These are phyloP conservation scores for Acanthamoeba royreba DNA, from an alignment of 208 protist genomes.

Conservation along the genomic window DNA sequence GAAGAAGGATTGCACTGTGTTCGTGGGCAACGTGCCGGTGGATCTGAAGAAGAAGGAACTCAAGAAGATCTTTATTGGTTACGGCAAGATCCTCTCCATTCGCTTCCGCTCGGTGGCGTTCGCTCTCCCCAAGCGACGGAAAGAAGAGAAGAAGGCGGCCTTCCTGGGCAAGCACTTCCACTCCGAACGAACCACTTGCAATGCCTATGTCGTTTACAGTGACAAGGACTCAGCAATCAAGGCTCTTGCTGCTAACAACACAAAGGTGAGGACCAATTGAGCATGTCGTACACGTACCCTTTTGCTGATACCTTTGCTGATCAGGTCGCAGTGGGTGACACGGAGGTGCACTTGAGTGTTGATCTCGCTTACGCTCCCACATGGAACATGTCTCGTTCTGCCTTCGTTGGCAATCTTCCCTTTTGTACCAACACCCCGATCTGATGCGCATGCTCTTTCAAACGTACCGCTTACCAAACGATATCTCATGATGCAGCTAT, in stretches of 20 bases:
- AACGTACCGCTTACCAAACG: background rate
- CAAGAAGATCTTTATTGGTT: background rate
- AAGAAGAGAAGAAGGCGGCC: background rate
- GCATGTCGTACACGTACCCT: background rate
- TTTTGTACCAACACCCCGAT: constrained; percentile 10
- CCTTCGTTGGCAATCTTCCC: constrained; percentile 60
- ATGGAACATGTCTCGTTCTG: constrained; percentile 38
- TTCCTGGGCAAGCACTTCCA: constrained; percentile 57
- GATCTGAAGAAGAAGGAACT: constrained; percentile 1
- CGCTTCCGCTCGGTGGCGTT: constrained; percentile 55
- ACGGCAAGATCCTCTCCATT: constrained; percentile 33
- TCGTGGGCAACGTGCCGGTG: constrained; percentile 55
- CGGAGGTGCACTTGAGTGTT: constrained; percentile 4
- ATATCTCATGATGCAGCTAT: background rate
- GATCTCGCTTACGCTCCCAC: background rate
- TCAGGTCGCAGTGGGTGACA: background rate
- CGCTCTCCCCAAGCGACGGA: background rate
- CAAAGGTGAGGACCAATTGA: background rate
- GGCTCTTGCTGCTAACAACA: background rate
- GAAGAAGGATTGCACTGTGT: constrained; percentile 37
- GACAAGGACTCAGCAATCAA: background rate
- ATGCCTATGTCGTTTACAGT: constrained; percentile 55
- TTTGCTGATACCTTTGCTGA: background rate
- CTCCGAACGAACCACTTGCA: constrained; percentile 53
- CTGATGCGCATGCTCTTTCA: background rate